phyloP scores from a whole-genome alignment of 2,329 filamentous ascomycete species.

The Diaporthe sp. region DNA sequence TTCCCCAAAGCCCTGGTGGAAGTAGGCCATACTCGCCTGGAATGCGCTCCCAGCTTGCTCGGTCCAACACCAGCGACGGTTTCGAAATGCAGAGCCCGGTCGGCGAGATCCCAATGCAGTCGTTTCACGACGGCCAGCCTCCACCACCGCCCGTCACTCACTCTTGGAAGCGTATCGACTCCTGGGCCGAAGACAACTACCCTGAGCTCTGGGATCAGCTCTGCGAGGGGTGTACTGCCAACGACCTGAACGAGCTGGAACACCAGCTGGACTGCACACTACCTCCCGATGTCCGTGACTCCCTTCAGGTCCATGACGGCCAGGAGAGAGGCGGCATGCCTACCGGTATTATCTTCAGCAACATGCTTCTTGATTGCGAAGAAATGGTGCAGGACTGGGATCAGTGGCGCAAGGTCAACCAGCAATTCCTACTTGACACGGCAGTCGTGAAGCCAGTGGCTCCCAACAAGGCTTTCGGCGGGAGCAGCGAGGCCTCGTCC shows the following conservation, averaged over 20 bases:
- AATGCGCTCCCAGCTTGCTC: conserved; percentile 82
- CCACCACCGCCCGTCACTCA: conserved; percentile 89
- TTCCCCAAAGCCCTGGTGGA: conserved; percentile 68
- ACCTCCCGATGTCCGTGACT: conserved; percentile 93
- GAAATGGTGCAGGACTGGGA: conserved; percentile 98
- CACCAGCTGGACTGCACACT: conserved; percentile 95
- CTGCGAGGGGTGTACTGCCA: conserved; percentile 90
- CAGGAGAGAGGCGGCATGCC: conserved; percentile 93
- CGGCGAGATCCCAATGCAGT: conserved; percentile 96
- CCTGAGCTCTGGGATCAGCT: conserved; percentile 94
- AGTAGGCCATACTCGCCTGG: conserved; percentile 89
- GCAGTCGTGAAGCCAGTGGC: conserved; percentile 71
- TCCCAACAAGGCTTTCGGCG: conserved; percentile 80
- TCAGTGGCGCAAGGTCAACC: conserved; percentile 94
- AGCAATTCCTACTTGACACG: conserved; percentile 82
- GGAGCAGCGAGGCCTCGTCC: conserved; percentile 76
- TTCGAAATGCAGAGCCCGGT: conserved; percentile 78
- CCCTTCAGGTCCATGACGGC: conserved; percentile 91
- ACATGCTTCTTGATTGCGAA: conserved; percentile 97
- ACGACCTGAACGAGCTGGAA: conserved; percentile 97
- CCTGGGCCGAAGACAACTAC: conserved; percentile 95
- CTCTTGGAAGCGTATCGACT: conserved; percentile 95
- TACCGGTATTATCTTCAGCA: conserved; percentile 92
- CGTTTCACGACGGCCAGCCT: conserved; percentile 91
- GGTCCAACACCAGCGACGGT: conserved; percentile 73